These are phyloP conservation scores for Pseudopithomyces chartarum DNA, from an alignment of 2,329 filamentous ascomycete species.

Conservation along the genomic window DNA sequence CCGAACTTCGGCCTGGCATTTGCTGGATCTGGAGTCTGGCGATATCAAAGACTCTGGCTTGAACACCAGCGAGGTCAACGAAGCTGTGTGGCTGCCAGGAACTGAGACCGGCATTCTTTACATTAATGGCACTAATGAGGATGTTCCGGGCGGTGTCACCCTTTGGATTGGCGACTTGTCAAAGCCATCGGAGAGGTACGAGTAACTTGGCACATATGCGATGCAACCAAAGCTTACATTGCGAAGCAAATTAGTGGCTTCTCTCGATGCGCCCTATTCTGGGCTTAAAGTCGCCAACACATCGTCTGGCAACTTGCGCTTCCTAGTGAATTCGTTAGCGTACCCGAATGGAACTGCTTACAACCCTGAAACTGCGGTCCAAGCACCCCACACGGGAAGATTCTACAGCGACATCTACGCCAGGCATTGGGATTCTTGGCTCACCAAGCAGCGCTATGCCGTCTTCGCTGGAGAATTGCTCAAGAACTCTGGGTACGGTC, in stretches of 20 bases:
- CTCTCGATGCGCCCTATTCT: constrained; percentile 53
- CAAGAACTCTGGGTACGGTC: constrained; percentile 31
- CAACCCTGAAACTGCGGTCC: constrained; percentile 65
- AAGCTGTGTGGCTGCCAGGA: constrained; percentile 41
- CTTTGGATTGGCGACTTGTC: constrained; percentile 42
- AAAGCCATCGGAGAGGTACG: constrained; percentile 28
- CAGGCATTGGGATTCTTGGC: constrained; percentile 81
- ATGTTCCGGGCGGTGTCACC: constrained; percentile 41
- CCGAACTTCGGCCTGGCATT: constrained; percentile 59
- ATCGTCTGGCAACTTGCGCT: constrained; percentile 46
- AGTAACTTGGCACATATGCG: neutral
- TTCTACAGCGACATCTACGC: constrained; percentile 77
- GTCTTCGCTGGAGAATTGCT: constrained; percentile 73
- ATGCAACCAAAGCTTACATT: constrained; percentile 1
- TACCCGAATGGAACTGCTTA: constrained; percentile 72
- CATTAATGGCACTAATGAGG: constrained; percentile 68
- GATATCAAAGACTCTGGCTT: constrained; percentile 38
- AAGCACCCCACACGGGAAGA: constrained; percentile 66
- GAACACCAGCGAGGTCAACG: constrained; percentile 39
- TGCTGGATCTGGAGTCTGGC: constrained; percentile 40
- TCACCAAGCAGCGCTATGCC: constrained; percentile 69
- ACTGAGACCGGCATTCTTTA: constrained; percentile 62
- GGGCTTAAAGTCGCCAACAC: constrained; percentile 56
- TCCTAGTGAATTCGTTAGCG: constrained; percentile 63
- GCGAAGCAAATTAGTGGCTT: constrained; percentile 38